Percentiles rank a stretch among this genome's conserved stretches.
Evolutionary conservation across 257 asterid species (phyloP).

Genomic region (Nicotiana benthamiana): DNA sequence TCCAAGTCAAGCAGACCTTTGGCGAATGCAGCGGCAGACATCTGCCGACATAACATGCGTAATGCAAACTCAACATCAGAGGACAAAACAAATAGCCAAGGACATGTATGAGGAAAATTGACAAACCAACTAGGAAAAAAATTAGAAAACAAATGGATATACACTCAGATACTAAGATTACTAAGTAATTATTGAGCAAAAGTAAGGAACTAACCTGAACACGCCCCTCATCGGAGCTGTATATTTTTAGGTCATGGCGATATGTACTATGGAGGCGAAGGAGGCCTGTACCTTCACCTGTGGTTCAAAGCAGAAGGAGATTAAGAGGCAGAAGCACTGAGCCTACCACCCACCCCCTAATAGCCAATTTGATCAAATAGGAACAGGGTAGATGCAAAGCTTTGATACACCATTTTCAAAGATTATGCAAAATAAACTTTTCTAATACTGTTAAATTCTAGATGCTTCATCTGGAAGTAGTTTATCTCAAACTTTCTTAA

Average conservation of each 20-base stretch:
- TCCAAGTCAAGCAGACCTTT: slow-evolving; percentile 97
- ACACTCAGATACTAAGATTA: not conserved
- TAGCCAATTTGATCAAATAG: not conserved
- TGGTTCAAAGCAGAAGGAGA: slow-evolving; percentile 14
- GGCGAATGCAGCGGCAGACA: slow-evolving; percentile 99
- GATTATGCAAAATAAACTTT: not conserved
- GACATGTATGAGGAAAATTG: slow-evolving; percentile 4
- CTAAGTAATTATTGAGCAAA: not conserved
- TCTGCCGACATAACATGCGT: slow-evolving; percentile 32
- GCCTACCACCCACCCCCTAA: not conserved
- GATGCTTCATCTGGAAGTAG: not conserved
- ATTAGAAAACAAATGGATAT: not conserved
- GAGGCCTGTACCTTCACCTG: slow-evolving; percentile 98
- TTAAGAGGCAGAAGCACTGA: not conserved
- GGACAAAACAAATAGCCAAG: not conserved
- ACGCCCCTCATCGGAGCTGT: slow-evolving; percentile 98
- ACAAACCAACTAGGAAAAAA: not conserved
- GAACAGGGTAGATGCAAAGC: not conserved
- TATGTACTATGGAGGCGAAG: slow-evolving; percentile 99
- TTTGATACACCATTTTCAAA: not conserved
- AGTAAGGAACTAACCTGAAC: slow-evolving; percentile 57
- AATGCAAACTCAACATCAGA: not conserved
- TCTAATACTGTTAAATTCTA: not conserved
- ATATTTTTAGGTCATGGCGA: slow-evolving; percentile 91
- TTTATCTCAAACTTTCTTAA: not conserved